phyloP scores from a whole-genome alignment of 1,284 basidiomycete genomes.

The Cystobasidium sp. region DNA sequence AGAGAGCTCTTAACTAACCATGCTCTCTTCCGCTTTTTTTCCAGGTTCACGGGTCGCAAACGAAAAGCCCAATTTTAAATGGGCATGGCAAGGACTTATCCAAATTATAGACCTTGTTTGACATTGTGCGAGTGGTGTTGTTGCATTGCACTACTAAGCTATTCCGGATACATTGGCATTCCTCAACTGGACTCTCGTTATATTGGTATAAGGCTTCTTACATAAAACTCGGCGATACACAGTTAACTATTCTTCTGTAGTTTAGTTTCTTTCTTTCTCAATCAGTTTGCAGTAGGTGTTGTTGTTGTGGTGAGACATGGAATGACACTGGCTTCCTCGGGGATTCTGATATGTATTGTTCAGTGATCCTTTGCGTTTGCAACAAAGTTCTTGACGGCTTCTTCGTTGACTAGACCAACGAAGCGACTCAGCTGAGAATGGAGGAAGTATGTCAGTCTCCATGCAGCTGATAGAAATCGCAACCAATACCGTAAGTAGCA shows the following conservation, averaged over 20 bases:
- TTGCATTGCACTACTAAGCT: background rate
- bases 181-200: no score
- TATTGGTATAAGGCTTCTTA: no score
- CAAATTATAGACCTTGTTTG: no score
- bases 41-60: slow-evolving; percentile 52
- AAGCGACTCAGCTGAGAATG: slow-evolving; percentile 25
- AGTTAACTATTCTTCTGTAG: no score
- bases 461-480: background rate
- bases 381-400: slow-evolving; percentile 40
- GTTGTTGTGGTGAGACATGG: background rate
- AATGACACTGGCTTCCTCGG: background rate
- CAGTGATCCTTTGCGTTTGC: slow-evolving; percentile 38
- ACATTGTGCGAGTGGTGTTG: background rate
- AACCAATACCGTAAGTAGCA: background rate
- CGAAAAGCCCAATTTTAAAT: slow-evolving; percentile 50
- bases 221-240: no score
- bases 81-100: no score
- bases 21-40: background rate
- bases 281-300: no score
- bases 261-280: no score
- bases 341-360: background rate
- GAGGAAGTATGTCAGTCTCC: background rate
- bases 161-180: no score
- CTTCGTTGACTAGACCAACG: slow-evolving; percentile 38
- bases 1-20: slow-evolving; percentile 3